Evolutionary conservation across 2,329 filamentous ascomycete genomes (phyloP), one percentile per base, ranked within the genome.

Genomic region (Epichloe scottii): DNA sequence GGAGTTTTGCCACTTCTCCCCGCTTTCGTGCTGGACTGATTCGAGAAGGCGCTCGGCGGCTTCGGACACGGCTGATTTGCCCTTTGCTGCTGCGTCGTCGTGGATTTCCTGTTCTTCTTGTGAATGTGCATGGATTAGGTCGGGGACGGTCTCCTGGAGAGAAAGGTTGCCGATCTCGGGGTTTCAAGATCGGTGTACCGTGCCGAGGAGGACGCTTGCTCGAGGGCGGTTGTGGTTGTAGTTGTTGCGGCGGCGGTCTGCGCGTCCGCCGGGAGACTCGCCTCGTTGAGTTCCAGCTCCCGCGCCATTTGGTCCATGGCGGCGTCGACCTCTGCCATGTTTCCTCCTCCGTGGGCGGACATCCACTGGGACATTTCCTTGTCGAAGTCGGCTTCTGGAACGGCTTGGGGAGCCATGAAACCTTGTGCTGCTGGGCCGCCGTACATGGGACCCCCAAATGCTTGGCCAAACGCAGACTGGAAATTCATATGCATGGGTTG

Each of bases 1-100:
- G 0, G 70, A 73, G 43, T 73, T 71, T 55, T 71, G 69, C 70
- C 70, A 73, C 55, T 73, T 73, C 8, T 72, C 70, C 41, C 69
- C 69, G 43, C 63, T 60, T 54, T 73, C 70, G 49, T 73, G 70
- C 55, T 70, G 62, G 23, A 73, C 70, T 2, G 67, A 66, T 45
- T 71, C 67, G 37, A 73, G 62, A 1, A 73, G 65, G 21, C 68
- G 64, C 53, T 69, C 65, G 6, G 70, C 70, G 0, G 70, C 70
- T 51, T 71, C 68, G 2, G 70, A 66, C 2, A 73, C 67, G 21
- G 67, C 68, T 1, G 67, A 68, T 40, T 64, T 66, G 48, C 54
- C 51, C 46, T 60, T 62, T 34, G 53, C 21, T 3, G 48, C 55
- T 11, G 54, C 51, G 2, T 58, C 54, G 4, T 46, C 23, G 17